Evolutionary conservation across 345 rosid genomes (phyloP), one percentile per base, ranked within the genome.

Genomic region (Firmiana major): DNA sequence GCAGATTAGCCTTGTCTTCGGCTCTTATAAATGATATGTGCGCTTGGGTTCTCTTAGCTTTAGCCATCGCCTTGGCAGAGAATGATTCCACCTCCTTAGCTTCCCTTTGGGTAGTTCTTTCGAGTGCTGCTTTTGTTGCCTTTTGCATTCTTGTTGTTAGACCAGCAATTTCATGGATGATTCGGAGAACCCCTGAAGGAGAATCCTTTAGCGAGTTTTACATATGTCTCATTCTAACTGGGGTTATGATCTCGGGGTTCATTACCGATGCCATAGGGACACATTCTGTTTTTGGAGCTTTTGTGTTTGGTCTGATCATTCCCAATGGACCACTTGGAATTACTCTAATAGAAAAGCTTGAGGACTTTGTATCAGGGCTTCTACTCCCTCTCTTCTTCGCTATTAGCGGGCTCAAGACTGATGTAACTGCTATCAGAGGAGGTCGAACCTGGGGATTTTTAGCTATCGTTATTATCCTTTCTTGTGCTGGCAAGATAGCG

Each of bases 301-400:
- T 95, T 79, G 88, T 95, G 68, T 95, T 88, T 59, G 98, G 99
- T 45, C 86, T 95, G 53, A 83, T 95, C 49, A 95, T 93, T 65
- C 99, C 99, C 0, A 93, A 91, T 70, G 99, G 98, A 42, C 97
- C 97, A 6, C 91, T 95, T 19, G 98, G 95, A 49, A 88, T 93
- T 19, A 89, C 98, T 28, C 89, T 95, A 6, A 87, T 95, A 36
- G 99, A 95, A 66, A 95, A 91, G 85, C 91, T 95, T 11, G 99
- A 95, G 80, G 99, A 95, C 76, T 95, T 95, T 68, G 93, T 95
- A n/a, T 93, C 97, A 1, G 98, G 98, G 26, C 97, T 94, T 79
- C 83, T 94, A 42, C 77, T 94, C 6, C 98, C 98, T 80, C 94
- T 95, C 58, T 95, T 90, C 88, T 95, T 93, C 38, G 96, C 98